Evolutionary conservation across 768 basidiomycete genomes (phyloP).

Genomic region (Panaeolus papilionaceus): DNA sequence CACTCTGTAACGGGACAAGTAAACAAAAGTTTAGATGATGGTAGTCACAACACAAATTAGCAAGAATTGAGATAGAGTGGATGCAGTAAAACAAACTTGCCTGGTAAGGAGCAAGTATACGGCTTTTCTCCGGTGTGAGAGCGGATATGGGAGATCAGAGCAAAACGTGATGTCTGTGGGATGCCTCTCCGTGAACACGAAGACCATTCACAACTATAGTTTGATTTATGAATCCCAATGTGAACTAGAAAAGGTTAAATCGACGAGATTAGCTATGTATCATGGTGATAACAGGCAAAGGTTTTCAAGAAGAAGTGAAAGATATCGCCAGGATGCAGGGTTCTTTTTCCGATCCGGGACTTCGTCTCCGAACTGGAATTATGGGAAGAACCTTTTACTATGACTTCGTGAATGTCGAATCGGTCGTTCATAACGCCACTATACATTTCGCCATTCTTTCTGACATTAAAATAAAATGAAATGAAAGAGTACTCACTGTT

Average conservation of each 20-base stretch:
- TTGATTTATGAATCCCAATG: conserved; percentile 83
- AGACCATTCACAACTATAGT: conserved; percentile 90
- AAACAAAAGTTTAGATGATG: not conserved
- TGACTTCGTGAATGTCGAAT: not conserved
- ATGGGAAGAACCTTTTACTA: not conserved
- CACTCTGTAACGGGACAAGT: conserved; percentile 63
- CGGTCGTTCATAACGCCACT: not conserved
- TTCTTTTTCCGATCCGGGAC: conserved; percentile 1
- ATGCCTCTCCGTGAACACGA: conserved; percentile 82
- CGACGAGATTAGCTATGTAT: conserved; percentile 15
- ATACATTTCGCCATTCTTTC: not conserved
- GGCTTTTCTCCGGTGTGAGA: conserved; percentile 96
- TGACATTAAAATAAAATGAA: not conserved
- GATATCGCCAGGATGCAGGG: conserved; percentile 9
- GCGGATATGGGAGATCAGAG: conserved; percentile 88
- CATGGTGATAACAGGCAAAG: not conserved
- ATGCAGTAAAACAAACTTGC: conserved; percentile 47
- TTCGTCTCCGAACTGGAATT: not conserved
- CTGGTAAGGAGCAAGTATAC: conserved; percentile 81
- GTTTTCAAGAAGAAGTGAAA: not conserved
- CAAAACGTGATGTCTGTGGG: conserved; percentile 87
- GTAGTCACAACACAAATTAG: not conserved
- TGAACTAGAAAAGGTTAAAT: conserved; percentile 56
- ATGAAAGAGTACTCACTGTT: conserved; percentile 56
- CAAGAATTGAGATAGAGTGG: not conserved